These are phyloP conservation scores for Lasiodiplodia sp. DNA, from an alignment of 2,329 filamentous ascomycete genomes.

Conservation along the genomic window DNA sequence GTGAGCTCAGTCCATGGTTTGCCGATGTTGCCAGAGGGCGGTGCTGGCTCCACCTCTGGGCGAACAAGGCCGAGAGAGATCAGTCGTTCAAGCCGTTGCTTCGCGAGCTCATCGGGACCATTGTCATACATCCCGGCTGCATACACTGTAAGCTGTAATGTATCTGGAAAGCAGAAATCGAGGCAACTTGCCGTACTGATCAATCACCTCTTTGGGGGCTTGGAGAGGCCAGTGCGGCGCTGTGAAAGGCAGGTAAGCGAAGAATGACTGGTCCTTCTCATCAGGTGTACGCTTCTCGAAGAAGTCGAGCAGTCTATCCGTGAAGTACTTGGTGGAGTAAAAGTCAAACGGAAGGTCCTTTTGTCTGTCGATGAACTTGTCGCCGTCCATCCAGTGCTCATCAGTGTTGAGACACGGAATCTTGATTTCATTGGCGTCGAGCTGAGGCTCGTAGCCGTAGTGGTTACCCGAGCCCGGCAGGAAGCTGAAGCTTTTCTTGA, in stretches of 20 bases:
- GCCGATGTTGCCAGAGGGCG: conserved; percentile 33
- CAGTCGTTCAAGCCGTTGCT: no score
- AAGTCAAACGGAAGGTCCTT: conserved; percentile 33
- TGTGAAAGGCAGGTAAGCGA: conserved; percentile 41
- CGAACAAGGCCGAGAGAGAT: no score
- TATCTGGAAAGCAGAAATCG: conserved; percentile 33
- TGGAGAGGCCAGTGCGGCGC: conserved; percentile 44
- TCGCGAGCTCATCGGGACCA: no score
- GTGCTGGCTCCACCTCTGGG: conserved; percentile 26
- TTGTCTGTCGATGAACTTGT: neutral
- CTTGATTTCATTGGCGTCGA: conserved; percentile 34
- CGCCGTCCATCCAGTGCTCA: no score
- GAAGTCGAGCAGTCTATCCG: conserved; percentile 39
- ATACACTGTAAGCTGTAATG: no score
- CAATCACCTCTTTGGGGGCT: conserved; percentile 36
- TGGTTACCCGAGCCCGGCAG: conserved; percentile 40
- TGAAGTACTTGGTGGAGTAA: conserved; percentile 44
- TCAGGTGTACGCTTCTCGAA: conserved; percentile 34
- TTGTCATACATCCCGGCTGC: no score
- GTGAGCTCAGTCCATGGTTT: conserved; percentile 32
- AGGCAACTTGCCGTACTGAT: conserved; percentile 36
- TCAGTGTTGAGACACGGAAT: conserved; percentile 31
- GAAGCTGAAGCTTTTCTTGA: conserved; percentile 11
- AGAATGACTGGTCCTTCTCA: conserved; percentile 39
- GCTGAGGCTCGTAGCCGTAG: conserved; percentile 46